These are phyloP conservation scores for Trichomonas vaginalis DNA, from an alignment of 208 protist species.

Conservation along the genomic window DNA sequence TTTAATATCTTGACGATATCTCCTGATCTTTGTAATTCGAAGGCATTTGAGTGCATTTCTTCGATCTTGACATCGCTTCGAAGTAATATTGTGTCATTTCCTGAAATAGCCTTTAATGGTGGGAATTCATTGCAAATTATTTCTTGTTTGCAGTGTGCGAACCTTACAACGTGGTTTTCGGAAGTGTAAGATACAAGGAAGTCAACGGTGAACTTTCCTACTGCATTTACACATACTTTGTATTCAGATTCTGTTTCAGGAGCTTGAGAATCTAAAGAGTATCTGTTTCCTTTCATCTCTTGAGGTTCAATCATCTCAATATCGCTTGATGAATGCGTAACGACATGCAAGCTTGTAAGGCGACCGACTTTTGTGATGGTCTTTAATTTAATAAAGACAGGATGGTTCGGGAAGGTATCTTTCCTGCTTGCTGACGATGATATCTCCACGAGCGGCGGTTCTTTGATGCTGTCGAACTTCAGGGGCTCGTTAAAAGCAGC, in stretches of 20 bases:
- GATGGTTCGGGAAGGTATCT: neutral
- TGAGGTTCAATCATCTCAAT: neutral
- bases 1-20: neutral
- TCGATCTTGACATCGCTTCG: neutral
- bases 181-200: neutral
- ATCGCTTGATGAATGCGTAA: neutral
- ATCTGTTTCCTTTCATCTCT: neutral
- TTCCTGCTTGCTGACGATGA: neutral
- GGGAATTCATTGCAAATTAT: neutral
- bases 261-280: neutral
- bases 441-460: neutral
- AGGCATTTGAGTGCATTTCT: neutral
- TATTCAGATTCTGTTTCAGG: neutral
- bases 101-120: neutral
- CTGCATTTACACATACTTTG: neutral
- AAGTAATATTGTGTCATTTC: neutral
- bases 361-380: neutral
- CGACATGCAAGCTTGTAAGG: neutral
- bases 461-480: neutral
- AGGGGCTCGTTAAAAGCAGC: neutral
- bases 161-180: neutral
- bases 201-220: neutral
- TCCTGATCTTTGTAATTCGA: neutral
- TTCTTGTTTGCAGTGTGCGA: neutral
- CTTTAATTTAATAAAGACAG: neutral